Percentiles rank a stretch among this genome's conserved stretches.
Evolutionary conservation across 768 basidiomycete species (phyloP).

Genomic region (Pisolithus microcarpus): DNA sequence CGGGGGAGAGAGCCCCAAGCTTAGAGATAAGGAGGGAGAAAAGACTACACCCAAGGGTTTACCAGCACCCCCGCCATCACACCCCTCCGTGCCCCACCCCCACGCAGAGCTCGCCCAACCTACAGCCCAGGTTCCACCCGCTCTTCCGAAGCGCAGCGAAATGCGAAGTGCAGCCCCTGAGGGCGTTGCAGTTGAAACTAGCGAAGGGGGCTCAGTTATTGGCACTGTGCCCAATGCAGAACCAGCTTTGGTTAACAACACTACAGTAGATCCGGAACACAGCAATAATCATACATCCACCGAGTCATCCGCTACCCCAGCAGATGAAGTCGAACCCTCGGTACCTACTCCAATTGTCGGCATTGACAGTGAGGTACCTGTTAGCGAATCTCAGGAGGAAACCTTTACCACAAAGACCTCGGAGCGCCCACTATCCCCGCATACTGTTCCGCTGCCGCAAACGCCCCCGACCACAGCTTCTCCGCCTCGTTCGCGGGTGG

Average conservation of each 20-base stretch:
- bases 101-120: conserved; percentile 11
- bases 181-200: conserved; percentile 9
- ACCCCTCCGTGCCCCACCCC: conserved; percentile 18
- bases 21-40: conserved; percentile 30
- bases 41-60: conserved; percentile 17
- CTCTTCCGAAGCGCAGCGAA: conserved; percentile 44
- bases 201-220: conserved; percentile 1
- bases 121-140: conserved; percentile 31
- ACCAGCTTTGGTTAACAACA: not conserved
- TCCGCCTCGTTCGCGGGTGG: conserved; percentile 29
- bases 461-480: conserved; percentile 20
- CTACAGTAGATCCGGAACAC: conserved; percentile 6
- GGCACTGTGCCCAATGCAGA: not conserved
- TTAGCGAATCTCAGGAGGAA: not conserved
- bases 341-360: not conserved
- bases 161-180: conserved; percentile 22
- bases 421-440: conserved; percentile 14
- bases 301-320: conserved; percentile 13
- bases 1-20: conserved; percentile 17
- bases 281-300: conserved; percentile 4
- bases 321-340: conserved; percentile 18
- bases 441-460: conserved; percentile 15
- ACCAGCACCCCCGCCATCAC: conserved; percentile 19
- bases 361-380: not conserved
- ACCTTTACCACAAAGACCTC: not conserved